phyloP scores from a whole-genome alignment of 2,329 filamentous ascomycete species.

The Neofusicoccum sp. region DNA sequence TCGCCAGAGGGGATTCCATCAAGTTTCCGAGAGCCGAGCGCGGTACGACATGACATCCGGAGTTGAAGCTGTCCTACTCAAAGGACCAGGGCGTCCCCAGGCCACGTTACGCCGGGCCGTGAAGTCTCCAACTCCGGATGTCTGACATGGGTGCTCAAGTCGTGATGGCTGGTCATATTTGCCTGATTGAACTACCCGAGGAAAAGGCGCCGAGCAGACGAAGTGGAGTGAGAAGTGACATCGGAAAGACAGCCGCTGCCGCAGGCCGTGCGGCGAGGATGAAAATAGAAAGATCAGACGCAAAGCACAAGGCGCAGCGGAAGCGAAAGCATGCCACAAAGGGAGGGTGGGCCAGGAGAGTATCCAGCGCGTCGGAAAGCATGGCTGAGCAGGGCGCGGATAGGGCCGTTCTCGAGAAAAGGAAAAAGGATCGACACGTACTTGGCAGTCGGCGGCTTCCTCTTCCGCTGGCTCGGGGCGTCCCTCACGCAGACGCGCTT shows the following conservation, averaged over 20 bases:
- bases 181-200: background rate
- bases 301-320: background rate
- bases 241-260: background rate
- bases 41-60: too few species aligned
- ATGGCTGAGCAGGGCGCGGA: background rate
- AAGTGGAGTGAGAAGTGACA: background rate
- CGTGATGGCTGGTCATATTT: background rate
- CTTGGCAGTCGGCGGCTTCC: slow-evolving; percentile 18
- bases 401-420: background rate
- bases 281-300: background rate
- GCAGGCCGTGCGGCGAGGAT: background rate
- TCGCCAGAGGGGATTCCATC: too few species aligned
- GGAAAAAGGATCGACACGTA: slow-evolving; percentile 9
- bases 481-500: slow-evolving; percentile 11
- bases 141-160: too few species aligned
- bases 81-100: too few species aligned
- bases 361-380: background rate
- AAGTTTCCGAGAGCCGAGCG: too few species aligned
- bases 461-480: slow-evolving; percentile 12
- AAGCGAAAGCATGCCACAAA: too few species aligned
- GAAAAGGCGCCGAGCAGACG: background rate
- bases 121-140: too few species aligned
- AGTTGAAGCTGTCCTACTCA: too few species aligned
- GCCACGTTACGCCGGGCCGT: too few species aligned
- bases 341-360: background rate